Conservation (phyloP, 495 filamentous ascomycete genomes). For the Penicillium lagena region DNA sequence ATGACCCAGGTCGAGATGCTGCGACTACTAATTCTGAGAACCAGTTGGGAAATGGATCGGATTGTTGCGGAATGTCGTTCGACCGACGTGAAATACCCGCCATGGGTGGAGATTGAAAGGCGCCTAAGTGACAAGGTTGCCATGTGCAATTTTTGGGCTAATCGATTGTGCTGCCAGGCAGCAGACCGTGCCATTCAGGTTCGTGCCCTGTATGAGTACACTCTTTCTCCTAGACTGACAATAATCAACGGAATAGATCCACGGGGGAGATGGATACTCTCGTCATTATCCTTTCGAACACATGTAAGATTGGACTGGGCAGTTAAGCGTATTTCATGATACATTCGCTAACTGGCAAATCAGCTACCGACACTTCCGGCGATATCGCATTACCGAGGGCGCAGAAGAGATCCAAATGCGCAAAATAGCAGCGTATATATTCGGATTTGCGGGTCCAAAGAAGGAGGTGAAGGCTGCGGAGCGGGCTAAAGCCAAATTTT, state of each 20-base stretch:
- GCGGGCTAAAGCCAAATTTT: slow-evolving; percentile 10
- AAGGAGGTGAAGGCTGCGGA: slow-evolving; percentile 8
- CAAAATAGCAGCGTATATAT: slow-evolving; percentile 39
- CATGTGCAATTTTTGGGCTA: slow-evolving; percentile 63
- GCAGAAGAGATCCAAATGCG: slow-evolving; percentile 46
- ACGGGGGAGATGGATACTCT: slow-evolving; percentile 46
- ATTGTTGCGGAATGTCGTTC: slow-evolving; percentile 28
- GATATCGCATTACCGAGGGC: slow-evolving; percentile 45
- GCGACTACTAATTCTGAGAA: slow-evolving; percentile 51
- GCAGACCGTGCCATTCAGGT: slow-evolving; percentile 55
- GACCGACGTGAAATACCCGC: slow-evolving; percentile 4
- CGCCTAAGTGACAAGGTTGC: slow-evolving; percentile 48
- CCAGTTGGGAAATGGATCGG: slow-evolving; percentile 52
- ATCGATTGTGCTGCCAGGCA: slow-evolving; percentile 49
- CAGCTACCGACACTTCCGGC: slow-evolving; percentile 39
- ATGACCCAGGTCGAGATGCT: slow-evolving; percentile 55
- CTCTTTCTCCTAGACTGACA: not conserved
- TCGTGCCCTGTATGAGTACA: not conserved
- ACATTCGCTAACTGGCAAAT: no score
- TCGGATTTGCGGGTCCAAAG: slow-evolving; percentile 29
- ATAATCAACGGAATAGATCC: slow-evolving; percentile 23
- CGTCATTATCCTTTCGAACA: slow-evolving; percentile 45
- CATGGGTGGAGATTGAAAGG: slow-evolving; percentile 44
- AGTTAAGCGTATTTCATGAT: no score
- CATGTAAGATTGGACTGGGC: slow-evolving; percentile 10